A percentile compares a stretch with the other conserved stretches of the same genome.
phyloP scores from a whole-genome alignment of 441 rosid genomes.

The Hura crepitans region DNA sequence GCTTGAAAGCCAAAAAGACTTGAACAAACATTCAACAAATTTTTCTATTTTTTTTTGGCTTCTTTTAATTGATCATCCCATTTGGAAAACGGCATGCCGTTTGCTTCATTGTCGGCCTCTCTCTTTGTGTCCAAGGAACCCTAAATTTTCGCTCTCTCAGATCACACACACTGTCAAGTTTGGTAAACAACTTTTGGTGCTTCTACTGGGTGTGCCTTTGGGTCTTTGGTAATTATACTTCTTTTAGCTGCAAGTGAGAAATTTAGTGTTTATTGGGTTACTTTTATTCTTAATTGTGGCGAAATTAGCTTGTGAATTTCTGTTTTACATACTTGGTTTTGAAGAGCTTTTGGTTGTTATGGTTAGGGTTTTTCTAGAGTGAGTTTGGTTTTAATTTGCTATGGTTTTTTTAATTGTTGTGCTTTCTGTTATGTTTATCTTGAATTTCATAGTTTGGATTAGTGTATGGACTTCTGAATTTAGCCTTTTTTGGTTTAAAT shows the following conservation, averaged over 20 bases:
- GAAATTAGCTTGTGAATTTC: conserved; percentile 4
- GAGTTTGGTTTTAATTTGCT: conserved; percentile 10
- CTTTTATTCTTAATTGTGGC: background rate
- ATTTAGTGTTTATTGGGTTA: conserved; percentile 4
- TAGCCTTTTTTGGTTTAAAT: background rate
- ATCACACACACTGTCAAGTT: conserved; percentile 14
- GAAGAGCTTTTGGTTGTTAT: background rate
- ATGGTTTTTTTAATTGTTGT: background rate
- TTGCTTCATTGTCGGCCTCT: background rate
- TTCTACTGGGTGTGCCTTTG: background rate
- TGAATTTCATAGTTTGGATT: conserved; percentile 10
- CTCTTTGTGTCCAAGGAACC: background rate
- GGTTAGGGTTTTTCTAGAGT: conserved; percentile 16
- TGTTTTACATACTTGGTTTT: background rate
- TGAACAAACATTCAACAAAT: conserved; percentile 8
- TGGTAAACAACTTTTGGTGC: conserved; percentile 12
- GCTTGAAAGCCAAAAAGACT: background rate
- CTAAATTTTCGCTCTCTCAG: conserved; percentile 19
- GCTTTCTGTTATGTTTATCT: background rate
- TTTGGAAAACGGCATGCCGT: conserved; percentile 16
- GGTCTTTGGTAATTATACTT: conserved; percentile 15
- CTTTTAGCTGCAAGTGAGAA: conserved; percentile 8
- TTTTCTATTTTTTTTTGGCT: conserved; percentile 7
- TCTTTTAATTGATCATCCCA: conserved; percentile 5
- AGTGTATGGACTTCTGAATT: background rate